Percentiles rank a stretch among this genome's conserved stretches.
These are phyloP conservation scores for Globisporangium rhizosaccharum DNA, from an alignment of 352 stramenopile genomes.

Conservation along the genomic window DNA sequence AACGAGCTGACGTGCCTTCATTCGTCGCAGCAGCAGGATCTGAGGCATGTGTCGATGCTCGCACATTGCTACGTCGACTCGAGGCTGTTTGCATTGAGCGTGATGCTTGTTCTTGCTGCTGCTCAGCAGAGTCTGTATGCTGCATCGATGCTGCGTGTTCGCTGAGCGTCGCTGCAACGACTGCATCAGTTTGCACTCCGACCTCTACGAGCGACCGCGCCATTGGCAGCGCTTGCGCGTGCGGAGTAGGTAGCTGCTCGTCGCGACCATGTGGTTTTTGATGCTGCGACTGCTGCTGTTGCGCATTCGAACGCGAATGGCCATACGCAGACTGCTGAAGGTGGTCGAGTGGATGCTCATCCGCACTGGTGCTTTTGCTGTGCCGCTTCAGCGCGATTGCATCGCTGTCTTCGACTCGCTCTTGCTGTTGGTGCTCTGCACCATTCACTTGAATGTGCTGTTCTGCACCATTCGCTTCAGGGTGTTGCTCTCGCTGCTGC, in stretches of 20 bases:
- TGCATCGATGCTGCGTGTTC: too few relatives aligned
- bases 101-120: too few relatives aligned
- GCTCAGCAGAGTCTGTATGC: background rate
- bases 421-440: constrained; percentile 1
- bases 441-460: background rate
- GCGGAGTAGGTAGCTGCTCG: background rate
- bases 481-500: constrained; percentile 9
- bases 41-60: background rate
- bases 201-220: constrained; percentile 5
- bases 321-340: too few relatives aligned
- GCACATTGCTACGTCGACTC: background rate
- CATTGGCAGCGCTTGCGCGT: background rate
- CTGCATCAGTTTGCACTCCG: constrained; percentile 9
- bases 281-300: background rate
- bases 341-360: background rate
- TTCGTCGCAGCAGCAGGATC: background rate
- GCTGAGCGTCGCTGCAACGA: background rate
- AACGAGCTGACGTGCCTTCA: constrained; percentile 17
- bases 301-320: background rate
- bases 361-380: background rate
- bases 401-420: background rate
- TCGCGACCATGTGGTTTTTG: background rate
- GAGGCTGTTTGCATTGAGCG: background rate
- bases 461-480: background rate
- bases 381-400: background rate